A percentile compares a stretch with the other conserved stretches of the same genome.
Conservation (phyloP, 257 asterid species). For the Nicotiana sylvestris region DNA sequence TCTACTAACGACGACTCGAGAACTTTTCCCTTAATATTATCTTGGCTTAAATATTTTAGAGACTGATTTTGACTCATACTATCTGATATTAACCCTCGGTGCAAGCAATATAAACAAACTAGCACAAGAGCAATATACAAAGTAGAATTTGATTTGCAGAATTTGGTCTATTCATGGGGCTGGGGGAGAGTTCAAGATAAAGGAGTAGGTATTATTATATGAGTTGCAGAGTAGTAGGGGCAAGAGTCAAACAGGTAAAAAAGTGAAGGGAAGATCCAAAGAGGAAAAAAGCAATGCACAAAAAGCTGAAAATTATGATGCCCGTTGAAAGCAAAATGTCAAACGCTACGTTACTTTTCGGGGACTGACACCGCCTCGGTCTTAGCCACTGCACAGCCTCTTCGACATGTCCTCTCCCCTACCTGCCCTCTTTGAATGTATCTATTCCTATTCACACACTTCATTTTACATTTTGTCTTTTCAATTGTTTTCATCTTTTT, state of each 20-base stretch:
- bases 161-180: not conserved
- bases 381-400: conserved; percentile 26
- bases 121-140: no score
- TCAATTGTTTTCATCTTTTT: no score
- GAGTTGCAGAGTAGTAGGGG: not conserved
- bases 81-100: no score
- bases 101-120: no score
- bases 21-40: no score
- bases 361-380: conserved; percentile 26
- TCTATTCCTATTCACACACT: not conserved
- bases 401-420: conserved; percentile 38
- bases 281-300: conserved; percentile 23
- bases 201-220: not conserved
- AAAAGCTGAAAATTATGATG: conserved; percentile 41
- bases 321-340: conserved; percentile 96
- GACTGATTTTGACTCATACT: no score
- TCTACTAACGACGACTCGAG: no score
- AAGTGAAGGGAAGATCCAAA: conserved; percentile 13
- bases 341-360: conserved; percentile 63
- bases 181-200: not conserved
- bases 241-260: conserved; percentile 35
- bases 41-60: no score
- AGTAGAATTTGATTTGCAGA: no score
- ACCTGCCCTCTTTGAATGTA: not conserved
- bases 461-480: not conserved